Evolutionary conservation across 257 asterid species (phyloP).

Genomic region (Galeopsis tetrahit): DNA sequence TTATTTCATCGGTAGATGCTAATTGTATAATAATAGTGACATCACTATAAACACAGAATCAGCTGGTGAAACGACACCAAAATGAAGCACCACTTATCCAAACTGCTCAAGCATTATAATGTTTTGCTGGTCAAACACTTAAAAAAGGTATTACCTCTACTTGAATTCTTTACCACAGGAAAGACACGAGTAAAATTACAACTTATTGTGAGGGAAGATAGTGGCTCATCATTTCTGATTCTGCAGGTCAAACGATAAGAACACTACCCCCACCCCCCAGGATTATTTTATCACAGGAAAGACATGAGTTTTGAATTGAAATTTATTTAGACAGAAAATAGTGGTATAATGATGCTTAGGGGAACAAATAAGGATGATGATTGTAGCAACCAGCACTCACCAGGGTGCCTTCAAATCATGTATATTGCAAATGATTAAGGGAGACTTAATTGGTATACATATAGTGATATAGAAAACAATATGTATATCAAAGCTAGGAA

Average conservation of each 20-base stretch:
- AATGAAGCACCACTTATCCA: not conserved
- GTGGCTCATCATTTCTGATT: slow-evolving; percentile 10
- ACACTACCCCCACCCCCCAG: not conserved
- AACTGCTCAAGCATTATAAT: not conserved
- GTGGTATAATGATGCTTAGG: not conserved
- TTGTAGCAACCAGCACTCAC: not conserved
- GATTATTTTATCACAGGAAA: not conserved
- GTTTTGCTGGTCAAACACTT: not conserved
- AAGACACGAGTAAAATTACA: not conserved
- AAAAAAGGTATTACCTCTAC: not conserved
- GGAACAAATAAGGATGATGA: not conserved
- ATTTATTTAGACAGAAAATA: slow-evolving; percentile 1
- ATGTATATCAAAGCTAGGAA: not conserved
- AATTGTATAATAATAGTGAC: not conserved
- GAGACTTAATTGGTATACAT: not conserved
- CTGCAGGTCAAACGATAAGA: slow-evolving; percentile 8
- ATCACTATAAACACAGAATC: not conserved
- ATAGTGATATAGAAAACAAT: slow-evolving; percentile 4
- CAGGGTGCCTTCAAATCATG: slow-evolving; percentile 2
- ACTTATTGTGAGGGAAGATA: not conserved
- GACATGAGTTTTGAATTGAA: not conserved
- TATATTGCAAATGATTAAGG: not conserved
- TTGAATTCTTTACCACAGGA: not conserved
- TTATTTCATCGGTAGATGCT: too few species aligned
- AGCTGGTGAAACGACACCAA: not conserved